Conservation (phyloP, 257 asterid genomes). For the Paraleonurus japonicus region DNA sequence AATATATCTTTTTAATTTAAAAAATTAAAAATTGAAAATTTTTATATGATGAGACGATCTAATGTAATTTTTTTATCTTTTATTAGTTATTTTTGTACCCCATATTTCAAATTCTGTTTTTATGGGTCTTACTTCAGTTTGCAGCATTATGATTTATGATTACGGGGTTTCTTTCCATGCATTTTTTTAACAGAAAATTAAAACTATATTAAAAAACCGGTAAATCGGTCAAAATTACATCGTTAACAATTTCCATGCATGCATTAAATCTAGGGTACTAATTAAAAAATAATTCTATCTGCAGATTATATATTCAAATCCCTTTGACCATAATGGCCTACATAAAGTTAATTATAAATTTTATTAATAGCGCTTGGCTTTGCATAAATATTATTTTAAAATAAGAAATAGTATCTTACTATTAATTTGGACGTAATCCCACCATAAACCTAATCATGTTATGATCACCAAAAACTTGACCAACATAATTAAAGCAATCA, state of each 20-base stretch:
- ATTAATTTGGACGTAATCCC: slow-evolving; percentile 11
- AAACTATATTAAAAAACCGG: too few species aligned
- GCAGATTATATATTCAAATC: slow-evolving; percentile 3
- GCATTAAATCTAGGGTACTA: not conserved
- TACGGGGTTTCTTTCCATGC: not conserved
- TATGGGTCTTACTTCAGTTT: too few species aligned
- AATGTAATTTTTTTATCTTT: too few species aligned
- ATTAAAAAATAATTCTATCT: not conserved
- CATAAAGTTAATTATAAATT: slow-evolving; percentile 18
- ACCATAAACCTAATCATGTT: slow-evolving; percentile 28
- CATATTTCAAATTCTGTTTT: too few species aligned
- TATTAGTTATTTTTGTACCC: too few species aligned
- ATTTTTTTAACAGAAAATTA: too few species aligned
- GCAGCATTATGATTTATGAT: too few species aligned
- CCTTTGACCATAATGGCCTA: slow-evolving; percentile 22
- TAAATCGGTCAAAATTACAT: too few species aligned
- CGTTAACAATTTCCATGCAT: too few species aligned
- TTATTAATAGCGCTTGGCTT: slow-evolving; percentile 4
- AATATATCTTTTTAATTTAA: too few species aligned
- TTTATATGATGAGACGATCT: too few species aligned
- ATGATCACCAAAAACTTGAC: slow-evolving; percentile 33
- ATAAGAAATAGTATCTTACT: not conserved
- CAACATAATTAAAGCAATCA: slow-evolving; percentile 35
- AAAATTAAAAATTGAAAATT: too few species aligned
- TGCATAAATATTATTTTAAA: not conserved